Conservation (phyloP, 2,329 filamentous ascomycete genomes). For the Fusarium sp. region DNA sequence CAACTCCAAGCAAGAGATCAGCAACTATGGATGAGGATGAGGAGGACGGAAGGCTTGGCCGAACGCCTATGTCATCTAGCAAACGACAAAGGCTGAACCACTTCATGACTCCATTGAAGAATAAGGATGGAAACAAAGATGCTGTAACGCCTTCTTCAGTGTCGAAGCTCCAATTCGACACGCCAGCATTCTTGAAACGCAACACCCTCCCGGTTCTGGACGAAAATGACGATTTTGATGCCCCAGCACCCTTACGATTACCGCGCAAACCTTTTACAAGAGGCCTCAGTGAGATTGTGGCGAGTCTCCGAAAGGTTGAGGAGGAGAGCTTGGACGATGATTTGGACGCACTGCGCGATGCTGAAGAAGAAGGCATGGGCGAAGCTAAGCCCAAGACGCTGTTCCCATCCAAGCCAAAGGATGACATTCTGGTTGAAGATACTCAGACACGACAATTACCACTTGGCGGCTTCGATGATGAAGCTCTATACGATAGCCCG, state of each 20-base stretch:
- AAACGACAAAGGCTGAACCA: conserved; percentile 73
- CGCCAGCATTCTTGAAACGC: conserved; percentile 76
- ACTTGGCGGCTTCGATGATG: conserved; percentile 74
- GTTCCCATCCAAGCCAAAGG: conserved; percentile 46
- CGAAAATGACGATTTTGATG: conserved; percentile 67
- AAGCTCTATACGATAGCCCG: conserved; percentile 68
- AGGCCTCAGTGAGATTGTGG: conserved; percentile 80
- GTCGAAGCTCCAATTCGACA: conserved; percentile 72
- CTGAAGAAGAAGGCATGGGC: conserved; percentile 66
- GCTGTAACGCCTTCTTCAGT: conserved; percentile 63
- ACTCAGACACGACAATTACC: conserved; percentile 59
- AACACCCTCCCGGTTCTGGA: conserved; percentile 64
- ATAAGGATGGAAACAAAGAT: conserved; percentile 56
- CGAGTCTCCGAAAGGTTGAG: conserved; percentile 76
- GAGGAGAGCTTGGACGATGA: conserved; percentile 80
- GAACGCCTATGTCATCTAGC: conserved; percentile 67
- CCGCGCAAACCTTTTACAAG: conserved; percentile 74
- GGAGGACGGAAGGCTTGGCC: conserved; percentile 54
- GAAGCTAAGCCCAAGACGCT: conserved; percentile 40
- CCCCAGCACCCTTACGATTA: conserved; percentile 63
- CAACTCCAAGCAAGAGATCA: conserved; percentile 63
- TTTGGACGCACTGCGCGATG: conserved; percentile 78
- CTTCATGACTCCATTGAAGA: conserved; percentile 75
- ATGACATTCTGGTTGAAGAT: conserved; percentile 60
- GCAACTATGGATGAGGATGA: conserved; percentile 49